Base-by-base conservation (phyloP, 371 early-diverging fungal genomes). In the Dichotomocladium elegans region DNA sequence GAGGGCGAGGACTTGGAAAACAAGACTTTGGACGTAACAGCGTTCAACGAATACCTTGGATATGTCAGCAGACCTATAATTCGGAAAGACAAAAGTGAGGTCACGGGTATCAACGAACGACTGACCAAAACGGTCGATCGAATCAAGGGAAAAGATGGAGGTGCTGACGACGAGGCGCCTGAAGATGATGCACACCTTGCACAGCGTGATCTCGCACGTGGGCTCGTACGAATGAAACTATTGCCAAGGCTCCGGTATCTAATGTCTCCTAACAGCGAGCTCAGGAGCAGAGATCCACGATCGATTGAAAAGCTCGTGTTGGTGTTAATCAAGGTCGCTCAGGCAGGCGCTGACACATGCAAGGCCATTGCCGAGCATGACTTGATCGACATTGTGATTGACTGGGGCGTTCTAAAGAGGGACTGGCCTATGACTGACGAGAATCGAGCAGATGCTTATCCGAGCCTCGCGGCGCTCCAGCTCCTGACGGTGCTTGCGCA, bases 221-320 rank as follows among this genome's bases (percentile, higher is more conserved):
- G 81, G 5, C 53, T 87, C 41, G 33, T 85, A 12, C 62, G 70
- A 17, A 88, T 82, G 72, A 66, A 81, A 41, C 48, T 85, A 8
- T 57, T 85, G 12, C 69, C 75, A 15, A 79, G 88, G 10, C 43
- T 84, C 7, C 66, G 80, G 1, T 85, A 80, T 46, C 58, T 87
- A 14, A 49, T 84, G 15, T 55, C 51, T 14, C 37, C 62, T 9
- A 43, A 64, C 22, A 68, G 64, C 41, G 63, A 68, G 33, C 57
- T 77, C 27, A 65, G 72, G 44, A 55, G 60, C 2, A 46, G 66
- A 6, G 77, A 82, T 35, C 42, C 67, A 0, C 50, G 35, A 31
- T 70, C 82, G 0, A 70, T 80, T 10, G 61, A 64, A 8, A 69
- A 64, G 17, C 41, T 83, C 2, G 54, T 82, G 6, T 60, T 66